phyloP scores from a whole-genome alignment of 768 basidiomycete species.

The Lentinula detonsa region DNA sequence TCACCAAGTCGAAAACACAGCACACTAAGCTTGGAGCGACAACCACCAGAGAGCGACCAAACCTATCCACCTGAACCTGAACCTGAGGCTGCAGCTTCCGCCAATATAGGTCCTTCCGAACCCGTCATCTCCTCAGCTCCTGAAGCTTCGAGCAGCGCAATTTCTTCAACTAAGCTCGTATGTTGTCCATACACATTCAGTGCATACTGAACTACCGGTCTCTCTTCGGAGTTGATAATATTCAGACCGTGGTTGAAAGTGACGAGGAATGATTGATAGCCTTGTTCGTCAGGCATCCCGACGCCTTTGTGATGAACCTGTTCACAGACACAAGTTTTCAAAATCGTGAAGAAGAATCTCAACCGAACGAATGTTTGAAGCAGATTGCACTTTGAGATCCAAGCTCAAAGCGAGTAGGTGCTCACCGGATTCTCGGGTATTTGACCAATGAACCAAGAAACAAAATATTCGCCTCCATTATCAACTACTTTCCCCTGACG shows the following conservation, averaged over 20 bases:
- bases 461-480: conserved; percentile 46
- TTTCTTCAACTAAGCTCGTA: not conserved
- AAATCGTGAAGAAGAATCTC: not conserved
- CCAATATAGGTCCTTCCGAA: too few relatives aligned
- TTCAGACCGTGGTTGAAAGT: conserved; percentile 36
- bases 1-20: too few relatives aligned
- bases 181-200: conserved; percentile 24
- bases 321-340: not conserved
- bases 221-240: conserved; percentile 23
- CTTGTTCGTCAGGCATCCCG: conserved; percentile 52
- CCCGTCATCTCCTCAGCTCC: not conserved
- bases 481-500: conserved; percentile 5
- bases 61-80: too few relatives aligned
- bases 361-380: not conserved
- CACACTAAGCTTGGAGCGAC: too few relatives aligned
- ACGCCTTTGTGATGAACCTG: conserved; percentile 44
- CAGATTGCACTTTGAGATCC: not conserved
- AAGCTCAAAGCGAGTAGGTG: conserved; percentile 1
- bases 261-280: conserved; percentile 39
- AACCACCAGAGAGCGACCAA: too few relatives aligned
- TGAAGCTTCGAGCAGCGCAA: not conserved
- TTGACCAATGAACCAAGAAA: conserved; percentile 49
- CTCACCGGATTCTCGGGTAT: conserved; percentile 48
- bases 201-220: conserved; percentile 29
- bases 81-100: too few relatives aligned